Conservation (phyloP, 2,329 filamentous ascomycete species). For the Dendryphion nanum region DNA sequence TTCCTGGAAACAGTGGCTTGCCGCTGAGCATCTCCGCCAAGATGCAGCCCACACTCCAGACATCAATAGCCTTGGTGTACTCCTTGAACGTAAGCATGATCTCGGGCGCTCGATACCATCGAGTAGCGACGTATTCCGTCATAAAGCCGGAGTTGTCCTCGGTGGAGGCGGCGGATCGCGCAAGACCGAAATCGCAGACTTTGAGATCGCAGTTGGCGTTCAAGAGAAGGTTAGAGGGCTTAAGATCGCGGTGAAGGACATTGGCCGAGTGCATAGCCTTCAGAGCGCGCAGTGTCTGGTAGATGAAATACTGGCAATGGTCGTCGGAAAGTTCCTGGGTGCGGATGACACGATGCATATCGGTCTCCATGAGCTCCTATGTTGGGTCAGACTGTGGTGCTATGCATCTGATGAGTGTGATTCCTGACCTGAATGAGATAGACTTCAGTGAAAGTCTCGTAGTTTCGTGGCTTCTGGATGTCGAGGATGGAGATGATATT, state of each 20-base stretch:
- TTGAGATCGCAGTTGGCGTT: conserved; percentile 99
- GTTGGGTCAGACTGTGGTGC: not conserved
- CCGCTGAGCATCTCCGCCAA: conserved; percentile 98
- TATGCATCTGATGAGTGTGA: not conserved
- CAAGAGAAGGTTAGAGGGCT: conserved; percentile 92
- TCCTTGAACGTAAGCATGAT: conserved; percentile 99
- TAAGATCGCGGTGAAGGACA: conserved; percentile 93
- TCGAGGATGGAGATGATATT: conserved; percentile 99
- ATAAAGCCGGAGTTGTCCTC: conserved; percentile 99
- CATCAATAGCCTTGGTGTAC: conserved; percentile 98
- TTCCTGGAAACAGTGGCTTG: conserved; percentile 96
- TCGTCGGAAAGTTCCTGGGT: conserved; percentile 98
- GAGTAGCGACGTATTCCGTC: conserved; percentile 99
- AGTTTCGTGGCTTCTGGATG: conserved; percentile 96
- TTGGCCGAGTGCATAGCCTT: conserved; percentile 99
- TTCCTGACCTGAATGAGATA: conserved; percentile 85
- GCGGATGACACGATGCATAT: conserved; percentile 98
- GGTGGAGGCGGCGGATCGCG: conserved; percentile 90
- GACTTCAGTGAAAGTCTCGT: conserved; percentile 94
- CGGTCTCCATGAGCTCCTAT: conserved; percentile 97
- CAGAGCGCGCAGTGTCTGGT: conserved; percentile 93
- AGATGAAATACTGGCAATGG: conserved; percentile 99
- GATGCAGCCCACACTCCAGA: conserved; percentile 98
- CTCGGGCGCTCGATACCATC: conserved; percentile 98
- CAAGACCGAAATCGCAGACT: conserved; percentile 97